phyloP scores from a whole-genome alignment of 116 monocot species.

The Phalaenopsis hybrid region DNA sequence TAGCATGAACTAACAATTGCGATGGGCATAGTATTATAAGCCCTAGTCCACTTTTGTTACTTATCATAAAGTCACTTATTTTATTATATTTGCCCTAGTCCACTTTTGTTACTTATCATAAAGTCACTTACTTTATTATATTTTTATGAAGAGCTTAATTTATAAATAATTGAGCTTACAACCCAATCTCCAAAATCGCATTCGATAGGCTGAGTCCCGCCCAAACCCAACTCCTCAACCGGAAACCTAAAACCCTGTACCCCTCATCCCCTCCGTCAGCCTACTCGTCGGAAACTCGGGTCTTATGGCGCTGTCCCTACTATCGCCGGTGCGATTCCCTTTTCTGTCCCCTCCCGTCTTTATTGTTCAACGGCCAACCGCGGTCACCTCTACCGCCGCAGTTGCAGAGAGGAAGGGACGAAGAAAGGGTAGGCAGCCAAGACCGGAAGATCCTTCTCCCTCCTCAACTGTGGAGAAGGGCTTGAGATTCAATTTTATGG shows the following conservation, averaged over 20 bases:
- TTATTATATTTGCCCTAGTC: no score
- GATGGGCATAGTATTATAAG: no score
- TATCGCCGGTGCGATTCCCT: conserved; percentile 13
- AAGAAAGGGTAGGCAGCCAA: conserved; percentile 38
- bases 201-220: no score
- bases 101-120: no score
- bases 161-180: no score
- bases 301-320: conserved; percentile 2
- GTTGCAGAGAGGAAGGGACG: conserved; percentile 20
- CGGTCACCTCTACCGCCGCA: conserved; percentile 15
- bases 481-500: conserved; percentile 73
- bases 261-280: conserved; percentile 12
- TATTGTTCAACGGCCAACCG: neutral
- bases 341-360: neutral
- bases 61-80: no score
- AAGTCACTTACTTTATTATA: no score
- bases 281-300: neutral
- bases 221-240: neutral
- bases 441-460: conserved; percentile 33
- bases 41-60: no score
- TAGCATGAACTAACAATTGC: no score
- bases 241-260: neutral
- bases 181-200: no score
- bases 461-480: conserved; percentile 55
- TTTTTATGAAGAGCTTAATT: no score